Conservation (phyloP, 768 basidiomycete species). For the Leccinum obscurum region DNA sequence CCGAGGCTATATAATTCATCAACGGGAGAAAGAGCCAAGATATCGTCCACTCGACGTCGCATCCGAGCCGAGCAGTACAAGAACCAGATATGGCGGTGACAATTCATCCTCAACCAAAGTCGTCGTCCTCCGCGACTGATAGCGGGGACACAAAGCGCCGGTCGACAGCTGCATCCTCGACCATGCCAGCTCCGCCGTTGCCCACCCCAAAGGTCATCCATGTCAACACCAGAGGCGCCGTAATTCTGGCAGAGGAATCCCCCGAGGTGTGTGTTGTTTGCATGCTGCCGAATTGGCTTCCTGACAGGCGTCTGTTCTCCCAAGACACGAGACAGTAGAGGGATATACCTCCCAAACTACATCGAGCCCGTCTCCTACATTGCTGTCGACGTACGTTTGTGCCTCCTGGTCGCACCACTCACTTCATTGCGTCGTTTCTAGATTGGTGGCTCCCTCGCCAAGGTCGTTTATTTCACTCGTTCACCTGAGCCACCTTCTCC, state of each 20-base stretch:
- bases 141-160: slow-evolving; percentile 16
- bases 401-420: neutral
- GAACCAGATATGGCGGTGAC: slow-evolving; percentile 16
- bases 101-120: slow-evolving; percentile 6
- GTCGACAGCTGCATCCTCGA: slow-evolving; percentile 14
- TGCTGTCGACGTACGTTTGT: slow-evolving; percentile 84
- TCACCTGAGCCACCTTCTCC: slow-evolving; percentile 85
- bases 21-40: slow-evolving; percentile 5
- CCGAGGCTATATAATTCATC: neutral
- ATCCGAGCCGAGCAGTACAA: neutral
- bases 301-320: slow-evolving; percentile 2
- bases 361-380: slow-evolving; percentile 98
- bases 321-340: slow-evolving; percentile 90
- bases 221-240: slow-evolving; percentile 92
- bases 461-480: slow-evolving; percentile 98
- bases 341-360: slow-evolving; percentile 96
- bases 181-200: slow-evolving; percentile 59
- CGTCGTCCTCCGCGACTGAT: slow-evolving; percentile 6
- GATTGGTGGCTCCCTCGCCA: slow-evolving; percentile 97
- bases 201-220: slow-evolving; percentile 87
- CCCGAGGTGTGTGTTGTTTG: slow-evolving; percentile 66
- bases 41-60: slow-evolving; percentile 2
- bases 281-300: slow-evolving; percentile 9
- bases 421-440: slow-evolving; percentile 33
- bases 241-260: slow-evolving; percentile 92